These are phyloP conservation scores for Macrolepiota albuminosa DNA, from an alignment of 768 basidiomycete species.

Conservation along the genomic window DNA sequence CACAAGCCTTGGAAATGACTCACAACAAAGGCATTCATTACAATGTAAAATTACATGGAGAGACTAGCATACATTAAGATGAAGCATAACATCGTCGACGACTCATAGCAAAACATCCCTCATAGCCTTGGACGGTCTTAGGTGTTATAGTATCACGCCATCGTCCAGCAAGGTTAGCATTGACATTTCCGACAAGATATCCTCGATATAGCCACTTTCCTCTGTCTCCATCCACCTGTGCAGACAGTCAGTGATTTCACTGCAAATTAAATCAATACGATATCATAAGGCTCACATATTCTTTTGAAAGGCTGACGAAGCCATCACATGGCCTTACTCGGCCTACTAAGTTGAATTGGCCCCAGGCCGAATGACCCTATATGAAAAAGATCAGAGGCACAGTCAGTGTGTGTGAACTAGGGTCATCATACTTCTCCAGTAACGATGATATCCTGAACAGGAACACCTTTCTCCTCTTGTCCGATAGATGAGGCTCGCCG, in stretches of 20 bases:
- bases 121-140: slow-evolving; percentile 62
- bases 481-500: slow-evolving; percentile 18
- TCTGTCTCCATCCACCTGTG: slow-evolving; percentile 62
- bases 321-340: slow-evolving; percentile 81
- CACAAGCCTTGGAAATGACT: neutral
- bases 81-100: slow-evolving; percentile 41
- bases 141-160: slow-evolving; percentile 85
- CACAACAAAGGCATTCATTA: neutral
- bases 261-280: slow-evolving; percentile 1
- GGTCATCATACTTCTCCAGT: slow-evolving; percentile 58
- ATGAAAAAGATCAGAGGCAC: neutral
- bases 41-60: neutral
- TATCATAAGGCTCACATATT: slow-evolving; percentile 55
- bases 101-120: slow-evolving; percentile 81
- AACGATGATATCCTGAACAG: slow-evolving; percentile 59
- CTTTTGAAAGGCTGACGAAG: slow-evolving; percentile 75
- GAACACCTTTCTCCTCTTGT: slow-evolving; percentile 15
- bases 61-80: neutral
- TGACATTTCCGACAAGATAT: slow-evolving; percentile 65
- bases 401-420: neutral
- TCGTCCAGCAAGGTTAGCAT: slow-evolving; percentile 74
- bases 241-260: neutral
- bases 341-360: slow-evolving; percentile 76
- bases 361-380: slow-evolving; percentile 90
- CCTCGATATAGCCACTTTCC: slow-evolving; percentile 87